phyloP scores from a whole-genome alignment of 176 grass and related monocot genomes.

The Eleusine coracana region DNA sequence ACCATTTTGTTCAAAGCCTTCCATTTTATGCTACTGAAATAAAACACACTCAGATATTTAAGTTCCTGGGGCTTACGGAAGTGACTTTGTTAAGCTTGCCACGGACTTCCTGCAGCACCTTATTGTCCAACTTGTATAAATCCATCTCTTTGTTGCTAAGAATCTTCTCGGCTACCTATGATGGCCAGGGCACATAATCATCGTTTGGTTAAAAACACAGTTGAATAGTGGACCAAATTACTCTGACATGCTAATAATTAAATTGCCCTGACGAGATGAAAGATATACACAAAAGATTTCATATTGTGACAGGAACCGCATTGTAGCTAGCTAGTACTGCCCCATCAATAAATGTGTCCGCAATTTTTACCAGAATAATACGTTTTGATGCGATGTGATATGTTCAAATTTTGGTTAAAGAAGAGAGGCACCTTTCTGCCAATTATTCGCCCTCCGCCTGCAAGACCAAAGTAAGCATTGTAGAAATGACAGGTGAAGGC shows the following conservation, averaged over 20 bases:
- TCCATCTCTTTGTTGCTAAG: conserved; percentile 89
- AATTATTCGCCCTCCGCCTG: conserved; percentile 92
- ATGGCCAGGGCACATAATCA: not conserved
- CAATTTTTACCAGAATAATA: too few species aligned
- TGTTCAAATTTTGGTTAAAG: not conserved
- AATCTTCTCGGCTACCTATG: conserved; percentile 87
- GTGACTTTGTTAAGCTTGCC: conserved; percentile 80
- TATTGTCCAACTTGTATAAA: conserved; percentile 90
- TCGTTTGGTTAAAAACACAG: too few species aligned
- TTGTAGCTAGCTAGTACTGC: too few species aligned
- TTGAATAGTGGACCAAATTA: not conserved
- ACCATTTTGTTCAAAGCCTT: not conserved
- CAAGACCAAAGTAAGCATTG: conserved; percentile 91
- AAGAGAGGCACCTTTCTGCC: conserved; percentile 71
- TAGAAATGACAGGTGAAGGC: conserved; percentile 98
- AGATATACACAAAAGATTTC: too few species aligned
- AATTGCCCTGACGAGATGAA: too few species aligned
- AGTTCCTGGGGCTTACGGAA: conserved; percentile 45
- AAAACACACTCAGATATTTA: not conserved
- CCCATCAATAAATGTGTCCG: too few species aligned
- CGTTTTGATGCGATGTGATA: too few species aligned
- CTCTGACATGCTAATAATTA: not conserved
- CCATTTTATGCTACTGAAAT: not conserved
- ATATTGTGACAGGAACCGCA: too few species aligned
- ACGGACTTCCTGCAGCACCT: conserved; percentile 81